Evolutionary conservation across 1,139 yeast species (phyloP), one percentile per base, ranked within the genome.

Genomic region (Candida tropicalis): DNA sequence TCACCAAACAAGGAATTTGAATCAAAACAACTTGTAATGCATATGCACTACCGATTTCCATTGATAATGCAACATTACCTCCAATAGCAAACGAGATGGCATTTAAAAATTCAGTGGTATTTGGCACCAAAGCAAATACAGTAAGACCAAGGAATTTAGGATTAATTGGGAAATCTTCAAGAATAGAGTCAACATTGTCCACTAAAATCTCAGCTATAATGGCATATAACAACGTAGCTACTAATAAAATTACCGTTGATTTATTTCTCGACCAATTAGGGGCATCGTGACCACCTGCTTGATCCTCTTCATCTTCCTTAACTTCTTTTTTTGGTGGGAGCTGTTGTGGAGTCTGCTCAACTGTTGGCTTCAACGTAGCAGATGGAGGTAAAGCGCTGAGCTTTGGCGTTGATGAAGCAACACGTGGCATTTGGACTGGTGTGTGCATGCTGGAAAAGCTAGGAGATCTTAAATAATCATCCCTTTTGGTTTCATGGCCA

Each of bases 1-100:
- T 63, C 3, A 90, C 96, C 57, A 93, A 75, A 5, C 95, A 84
- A 0, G 99, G 99, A 38, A 93, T 88, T 62, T 93, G 99, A 50
- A 93, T 75, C 44, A 93, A 71, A 52, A 96, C 95, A n/a, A 93
- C 99, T 63, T 93, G 99, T 48, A 93, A 73, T 0, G 97, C 99
- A 61, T 93, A 93, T 0, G 99, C 99, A 52, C 96, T 85, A 50
- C 99, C 99, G 62, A 93, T 93, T 62, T 93, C 99, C 97, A 93
- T 88, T 2, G 95, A 86, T 39, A 93, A 73, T 0, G 99, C 97
- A 46, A 95, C 96, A 54, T 93, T 93, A 2, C 99, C 99, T 52
- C 95, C 82, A 56, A 89, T 81, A 0, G 99, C 99, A 70, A 93
- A 93, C 11, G 97, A 90, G 48, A 93, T 91, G 56, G 99, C 99